Conservation (phyloP, 441 rosid species). For the Bruguiera hainesii region DNA sequence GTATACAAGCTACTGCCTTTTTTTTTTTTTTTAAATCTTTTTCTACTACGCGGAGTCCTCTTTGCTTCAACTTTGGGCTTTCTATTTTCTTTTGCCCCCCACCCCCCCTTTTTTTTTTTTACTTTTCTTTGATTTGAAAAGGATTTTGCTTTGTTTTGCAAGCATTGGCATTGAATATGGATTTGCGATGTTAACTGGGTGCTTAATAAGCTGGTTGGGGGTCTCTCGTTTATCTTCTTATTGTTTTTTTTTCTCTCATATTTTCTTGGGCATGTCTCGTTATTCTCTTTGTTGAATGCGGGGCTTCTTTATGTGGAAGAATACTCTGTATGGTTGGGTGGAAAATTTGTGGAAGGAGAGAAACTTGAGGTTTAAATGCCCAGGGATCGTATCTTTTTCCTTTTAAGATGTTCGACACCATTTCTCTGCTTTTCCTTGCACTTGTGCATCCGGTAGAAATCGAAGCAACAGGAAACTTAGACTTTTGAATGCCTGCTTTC, state of each 20-base stretch:
- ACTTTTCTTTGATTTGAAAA: neutral
- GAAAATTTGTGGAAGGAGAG: neutral
- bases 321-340: neutral
- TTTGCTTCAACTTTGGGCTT: neutral
- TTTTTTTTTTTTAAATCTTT: neutral
- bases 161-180: neutral
- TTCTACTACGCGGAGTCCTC: neutral
- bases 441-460: no score
- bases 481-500: no score
- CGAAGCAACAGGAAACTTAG: no score
- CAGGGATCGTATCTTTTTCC: neutral
- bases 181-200: neutral
- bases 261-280: neutral
- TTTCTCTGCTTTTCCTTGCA: no score
- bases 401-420: neutral
- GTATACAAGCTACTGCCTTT: slow-evolving; percentile 22
- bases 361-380: no score
- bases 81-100: neutral
- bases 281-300: neutral
- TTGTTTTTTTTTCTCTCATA: neutral
- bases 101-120: no score
- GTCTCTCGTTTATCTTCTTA: neutral
- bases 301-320: slow-evolving; percentile 1
- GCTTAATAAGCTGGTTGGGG: neutral
- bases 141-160: neutral